These are phyloP conservation scores for Jatropha multifida DNA, from an alignment of 441 rosid genomes.

Conservation along the genomic window DNA sequence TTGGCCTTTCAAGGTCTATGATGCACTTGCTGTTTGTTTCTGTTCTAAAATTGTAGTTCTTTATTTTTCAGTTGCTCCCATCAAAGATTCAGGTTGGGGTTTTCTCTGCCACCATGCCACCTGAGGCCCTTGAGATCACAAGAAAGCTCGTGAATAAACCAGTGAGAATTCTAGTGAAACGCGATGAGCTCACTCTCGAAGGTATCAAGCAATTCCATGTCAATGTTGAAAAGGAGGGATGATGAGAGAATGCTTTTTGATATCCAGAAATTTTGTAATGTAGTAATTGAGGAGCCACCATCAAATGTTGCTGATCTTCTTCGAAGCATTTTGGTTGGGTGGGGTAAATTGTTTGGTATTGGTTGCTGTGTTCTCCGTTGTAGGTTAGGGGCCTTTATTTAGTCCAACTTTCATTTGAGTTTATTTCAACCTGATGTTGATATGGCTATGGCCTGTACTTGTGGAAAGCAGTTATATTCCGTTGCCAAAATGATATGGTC, in stretches of 20 bases:
- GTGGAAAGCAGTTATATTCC: not conserved
- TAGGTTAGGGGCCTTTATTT: slow-evolving; percentile 5
- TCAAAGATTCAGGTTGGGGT: slow-evolving; percentile 59
- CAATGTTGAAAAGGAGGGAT: slow-evolving; percentile 64
- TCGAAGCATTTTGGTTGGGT: slow-evolving; percentile 32
- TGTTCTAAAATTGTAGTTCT: not conserved
- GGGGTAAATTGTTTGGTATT: slow-evolving; percentile 20
- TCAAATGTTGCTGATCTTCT: slow-evolving; percentile 66
- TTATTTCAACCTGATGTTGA: not conserved
- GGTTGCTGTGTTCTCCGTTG: not conserved
- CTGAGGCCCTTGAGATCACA: slow-evolving; percentile 73
- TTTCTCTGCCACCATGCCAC: slow-evolving; percentile 69
- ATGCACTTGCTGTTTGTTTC: not conserved
- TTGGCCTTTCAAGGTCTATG: not conserved
- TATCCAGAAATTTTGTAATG: slow-evolving; percentile 24
- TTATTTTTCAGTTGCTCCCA: slow-evolving; percentile 45
- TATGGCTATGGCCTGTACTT: not conserved
- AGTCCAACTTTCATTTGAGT: not conserved
- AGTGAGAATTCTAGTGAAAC: slow-evolving; percentile 59
- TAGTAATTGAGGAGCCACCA: slow-evolving; percentile 55
- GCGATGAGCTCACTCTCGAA: slow-evolving; percentile 66
- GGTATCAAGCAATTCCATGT: slow-evolving; percentile 70
- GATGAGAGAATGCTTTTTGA: slow-evolving; percentile 65
- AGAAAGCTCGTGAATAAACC: slow-evolving; percentile 72
- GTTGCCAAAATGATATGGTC: not conserved